Evolutionary conservation across 345 rosid species (phyloP), one percentile per base, ranked within the genome.

Genomic region (Lepidium aucheri): DNA sequence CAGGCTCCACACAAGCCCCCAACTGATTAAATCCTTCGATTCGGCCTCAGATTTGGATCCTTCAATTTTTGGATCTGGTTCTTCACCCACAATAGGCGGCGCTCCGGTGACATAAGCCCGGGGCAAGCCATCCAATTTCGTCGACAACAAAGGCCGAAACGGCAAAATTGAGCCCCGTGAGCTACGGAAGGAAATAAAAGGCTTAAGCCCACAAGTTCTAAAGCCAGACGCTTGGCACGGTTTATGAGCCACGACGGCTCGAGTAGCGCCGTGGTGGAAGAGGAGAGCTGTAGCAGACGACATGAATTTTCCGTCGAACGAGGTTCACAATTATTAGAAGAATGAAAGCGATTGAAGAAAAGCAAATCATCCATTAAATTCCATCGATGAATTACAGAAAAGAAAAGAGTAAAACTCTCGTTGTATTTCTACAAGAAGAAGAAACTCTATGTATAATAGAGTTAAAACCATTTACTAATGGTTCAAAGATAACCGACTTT

Each of bases 31-130:
- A 53, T 76, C 70, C 68, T 76, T 74, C 36, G 85, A 63, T 68
- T 54, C 57, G 5, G 22, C 10, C 24, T 60, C 73, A 4, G 78
- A 49, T 52, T 68, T 68, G 32, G 74, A 49, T 16, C 32, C 77
- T 33, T 80, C 78, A 26, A 78, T 41, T 38, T 63, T 82, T 36
- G 80, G 88, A 65, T 79, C 83, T 9, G 82, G 61, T 18, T 93
- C 94, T 16, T 93, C 94, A 49, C 63, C 81, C 38, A 80, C 61
- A 49, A 80, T 82, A 44, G 95, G 88, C 5, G 95, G 86, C 0
- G 83, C 86, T n/a, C 97, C 97, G 12, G 90, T 76, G 43, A 90
- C 85, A 73, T 87, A 86, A 13, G 94, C 98, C 12, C 76, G 61
- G 13, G 83, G 13, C 54, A 83, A 63, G 0, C 81, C 66, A 47